Evolutionary conservation across 805 yeast species (phyloP).

Genomic region (Groenewaldozyma salmanticensis): DNA sequence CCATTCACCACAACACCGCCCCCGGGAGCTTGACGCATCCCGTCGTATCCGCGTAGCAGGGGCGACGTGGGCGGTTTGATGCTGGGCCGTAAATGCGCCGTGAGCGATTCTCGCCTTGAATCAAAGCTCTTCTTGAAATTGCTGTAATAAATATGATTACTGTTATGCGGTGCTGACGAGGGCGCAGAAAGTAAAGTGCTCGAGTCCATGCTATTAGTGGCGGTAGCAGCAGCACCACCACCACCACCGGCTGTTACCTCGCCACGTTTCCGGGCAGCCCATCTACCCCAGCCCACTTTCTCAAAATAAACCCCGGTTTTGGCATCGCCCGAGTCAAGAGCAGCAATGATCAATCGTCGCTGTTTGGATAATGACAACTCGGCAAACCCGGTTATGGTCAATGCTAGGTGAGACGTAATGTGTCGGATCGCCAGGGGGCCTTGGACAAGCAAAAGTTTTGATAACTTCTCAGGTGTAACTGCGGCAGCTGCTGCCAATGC

Average conservation of each 20-base stretch:
- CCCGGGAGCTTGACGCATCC: constrained; percentile 13
- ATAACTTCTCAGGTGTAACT: constrained; percentile 71
- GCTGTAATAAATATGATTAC: background rate
- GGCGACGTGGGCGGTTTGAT: constrained; percentile 27
- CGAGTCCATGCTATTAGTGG: constrained; percentile 5
- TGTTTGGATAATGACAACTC: constrained; percentile 77
- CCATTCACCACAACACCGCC: no score
- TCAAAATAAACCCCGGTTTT: constrained; percentile 52
- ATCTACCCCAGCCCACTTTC: constrained; percentile 97
- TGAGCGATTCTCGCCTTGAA: constrained; percentile 19
- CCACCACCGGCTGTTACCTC: constrained; percentile 33
- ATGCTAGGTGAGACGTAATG: constrained; percentile 67
- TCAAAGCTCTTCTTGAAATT: constrained; percentile 1
- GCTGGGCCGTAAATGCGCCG: constrained; percentile 11
- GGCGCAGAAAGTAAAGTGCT: background rate
- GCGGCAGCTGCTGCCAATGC: constrained; percentile 81
- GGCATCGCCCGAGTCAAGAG: constrained; percentile 56
- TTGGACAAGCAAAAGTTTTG: constrained; percentile 53
- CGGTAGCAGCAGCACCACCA: constrained; percentile 49
- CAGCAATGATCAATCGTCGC: constrained; percentile 81
- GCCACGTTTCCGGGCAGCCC: constrained; percentile 58
- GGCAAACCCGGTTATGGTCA: constrained; percentile 71
- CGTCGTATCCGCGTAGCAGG: constrained; percentile 23
- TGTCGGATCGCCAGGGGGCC: constrained; percentile 91
- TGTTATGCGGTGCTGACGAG: background rate